A percentile compares a stretch with the other conserved stretches of the same genome.
Evolutionary conservation across 768 basidiomycete genomes (phyloP).

Genomic region (Melanogaster broomeanus): DNA sequence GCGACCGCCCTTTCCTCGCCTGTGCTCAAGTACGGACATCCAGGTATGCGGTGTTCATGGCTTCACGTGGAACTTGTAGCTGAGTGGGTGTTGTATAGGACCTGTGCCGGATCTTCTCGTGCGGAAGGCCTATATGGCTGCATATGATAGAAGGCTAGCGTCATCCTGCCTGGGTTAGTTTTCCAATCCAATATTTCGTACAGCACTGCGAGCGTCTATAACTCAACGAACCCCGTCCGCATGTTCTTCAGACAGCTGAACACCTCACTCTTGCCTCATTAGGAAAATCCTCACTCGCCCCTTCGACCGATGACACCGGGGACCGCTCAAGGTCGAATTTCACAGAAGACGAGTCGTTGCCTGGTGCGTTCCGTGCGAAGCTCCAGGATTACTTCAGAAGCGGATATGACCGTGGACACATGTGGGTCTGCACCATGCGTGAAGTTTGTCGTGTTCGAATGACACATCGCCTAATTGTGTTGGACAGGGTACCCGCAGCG

Average conservation of each 20-base stretch:
- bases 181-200: too few species aligned
- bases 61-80: background rate
- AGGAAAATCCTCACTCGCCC: slow-evolving; percentile 43
- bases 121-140: slow-evolving; percentile 83
- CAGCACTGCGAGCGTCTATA: background rate
- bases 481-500: slow-evolving; percentile 86
- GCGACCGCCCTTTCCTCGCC: slow-evolving; percentile 26
- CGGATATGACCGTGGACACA: slow-evolving; percentile 96
- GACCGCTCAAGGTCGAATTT: slow-evolving; percentile 82
- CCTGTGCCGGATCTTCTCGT: slow-evolving; percentile 80
- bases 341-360: slow-evolving; percentile 79
- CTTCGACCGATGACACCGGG: slow-evolving; percentile 42
- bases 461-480: background rate
- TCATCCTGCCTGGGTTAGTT: slow-evolving; percentile 89
- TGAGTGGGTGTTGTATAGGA: slow-evolving; percentile 48
- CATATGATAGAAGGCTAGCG: slow-evolving; percentile 87
- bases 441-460: background rate
- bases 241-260: slow-evolving; percentile 76
- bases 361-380: slow-evolving; percentile 75
- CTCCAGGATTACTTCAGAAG: slow-evolving; percentile 90
- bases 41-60: slow-evolving; percentile 14
- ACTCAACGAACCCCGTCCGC: background rate
- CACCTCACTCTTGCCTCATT: slow-evolving; percentile 84
- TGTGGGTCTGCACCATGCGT: slow-evolving; percentile 54
- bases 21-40: slow-evolving; percentile 50